phyloP scores from a whole-genome alignment of 352 stramenopile species.

The Phytophthora crassamura region DNA sequence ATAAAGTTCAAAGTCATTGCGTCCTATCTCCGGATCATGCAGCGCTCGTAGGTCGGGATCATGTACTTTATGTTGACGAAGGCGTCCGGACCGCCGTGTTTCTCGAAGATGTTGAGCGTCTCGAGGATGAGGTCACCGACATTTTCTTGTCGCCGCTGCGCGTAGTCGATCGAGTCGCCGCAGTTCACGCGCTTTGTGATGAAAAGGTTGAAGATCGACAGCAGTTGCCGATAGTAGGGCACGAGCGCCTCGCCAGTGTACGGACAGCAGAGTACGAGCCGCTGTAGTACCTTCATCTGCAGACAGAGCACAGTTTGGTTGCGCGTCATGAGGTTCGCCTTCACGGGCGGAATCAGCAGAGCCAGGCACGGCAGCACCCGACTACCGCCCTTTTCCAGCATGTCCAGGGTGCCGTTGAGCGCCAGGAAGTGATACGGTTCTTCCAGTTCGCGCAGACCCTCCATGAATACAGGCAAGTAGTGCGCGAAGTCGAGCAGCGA shows the following conservation, averaged over 20 bases:
- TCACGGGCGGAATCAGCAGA: slow-evolving; percentile 73
- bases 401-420: slow-evolving; percentile 77
- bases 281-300: slow-evolving; percentile 82
- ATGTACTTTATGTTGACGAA: slow-evolving; percentile 98
- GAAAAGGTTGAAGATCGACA: slow-evolving; percentile 94
- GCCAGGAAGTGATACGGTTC: slow-evolving; percentile 89
- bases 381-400: slow-evolving; percentile 80
- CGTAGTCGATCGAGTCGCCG: slow-evolving; percentile 94
- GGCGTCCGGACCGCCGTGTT: slow-evolving; percentile 81
- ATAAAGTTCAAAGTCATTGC: slow-evolving; percentile 14
- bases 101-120: slow-evolving; percentile 91
- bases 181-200: slow-evolving; percentile 93
- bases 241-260: slow-evolving; percentile 91
- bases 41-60: slow-evolving; percentile 96
- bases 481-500: slow-evolving; percentile 82
- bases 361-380: slow-evolving; percentile 64
- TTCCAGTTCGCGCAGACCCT: slow-evolving; percentile 89
- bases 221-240: slow-evolving; percentile 92
- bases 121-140: slow-evolving; percentile 90
- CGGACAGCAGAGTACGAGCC: slow-evolving; percentile 68
- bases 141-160: slow-evolving; percentile 88
- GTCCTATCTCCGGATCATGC: slow-evolving; percentile 38
- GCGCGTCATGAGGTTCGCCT: slow-evolving; percentile 88
- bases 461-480: slow-evolving; percentile 94
- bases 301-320: slow-evolving; percentile 76